Conservation (phyloP, 257 asterid species). For the Verbena officinalis region DNA sequence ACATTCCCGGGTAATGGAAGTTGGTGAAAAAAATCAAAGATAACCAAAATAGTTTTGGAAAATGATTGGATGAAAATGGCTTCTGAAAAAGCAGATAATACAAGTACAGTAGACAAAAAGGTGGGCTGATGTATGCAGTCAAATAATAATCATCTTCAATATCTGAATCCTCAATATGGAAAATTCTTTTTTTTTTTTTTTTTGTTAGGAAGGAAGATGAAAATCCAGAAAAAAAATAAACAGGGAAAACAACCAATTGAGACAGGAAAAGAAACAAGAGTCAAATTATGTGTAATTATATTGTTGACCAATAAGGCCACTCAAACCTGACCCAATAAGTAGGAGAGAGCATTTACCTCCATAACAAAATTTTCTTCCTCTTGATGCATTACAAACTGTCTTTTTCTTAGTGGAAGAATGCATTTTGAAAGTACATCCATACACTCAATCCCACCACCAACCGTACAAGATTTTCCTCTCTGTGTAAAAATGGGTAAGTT, state of each 20-base stretch:
- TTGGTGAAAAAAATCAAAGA: slow-evolving; percentile 21
- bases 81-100: slow-evolving; percentile 27
- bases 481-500: slow-evolving; percentile 30
- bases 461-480: slow-evolving; percentile 39
- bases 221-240: slow-evolving; percentile 35
- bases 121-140: slow-evolving; percentile 43
- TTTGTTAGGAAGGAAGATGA: slow-evolving; percentile 22
- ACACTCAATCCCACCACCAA: slow-evolving; percentile 59
- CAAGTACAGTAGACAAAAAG: slow-evolving; percentile 43
- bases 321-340: slow-evolving; percentile 53
- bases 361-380: slow-evolving; percentile 34
- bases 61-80: slow-evolving; percentile 30
- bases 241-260: slow-evolving; percentile 42
- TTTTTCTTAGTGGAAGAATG: slow-evolving; percentile 64
- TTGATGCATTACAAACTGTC: slow-evolving; percentile 51
- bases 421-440: slow-evolving; percentile 64
- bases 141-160: slow-evolving; percentile 40
- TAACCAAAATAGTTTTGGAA: slow-evolving; percentile 20
- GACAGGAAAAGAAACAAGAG: slow-evolving; percentile 78
- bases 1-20: neutral
- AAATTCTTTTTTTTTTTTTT: slow-evolving; percentile 25
- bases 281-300: slow-evolving; percentile 65
- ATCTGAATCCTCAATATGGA: slow-evolving; percentile 32
- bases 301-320: slow-evolving; percentile 72
- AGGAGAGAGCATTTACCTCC: slow-evolving; percentile 54